A percentile compares a stretch with the other conserved stretches of the same genome.
These are phyloP conservation scores for Fusarium sp. DNA, from an alignment of 2,329 filamentous ascomycete species.

Conservation along the genomic window DNA sequence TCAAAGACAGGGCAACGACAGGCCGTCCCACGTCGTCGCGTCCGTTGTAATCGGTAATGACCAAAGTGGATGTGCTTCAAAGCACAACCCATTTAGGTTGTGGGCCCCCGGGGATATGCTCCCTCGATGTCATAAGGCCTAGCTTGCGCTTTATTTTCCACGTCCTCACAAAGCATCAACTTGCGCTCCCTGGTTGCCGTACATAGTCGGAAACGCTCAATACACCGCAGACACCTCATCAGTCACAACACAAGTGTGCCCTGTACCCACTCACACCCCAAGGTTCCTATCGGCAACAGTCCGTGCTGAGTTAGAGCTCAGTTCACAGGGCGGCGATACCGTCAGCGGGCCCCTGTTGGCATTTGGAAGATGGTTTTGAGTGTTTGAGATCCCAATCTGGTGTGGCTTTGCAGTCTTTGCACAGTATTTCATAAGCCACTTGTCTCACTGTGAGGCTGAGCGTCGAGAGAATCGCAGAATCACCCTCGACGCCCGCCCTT, in stretches of 20 bases:
- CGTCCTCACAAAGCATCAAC: neutral
- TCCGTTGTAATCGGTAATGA: too few species aligned
- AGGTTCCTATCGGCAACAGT: neutral
- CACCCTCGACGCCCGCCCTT: neutral
- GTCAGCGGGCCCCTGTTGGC: neutral
- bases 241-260: neutral
- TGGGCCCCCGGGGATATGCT: too few species aligned
- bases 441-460: too few species aligned
- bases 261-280: neutral
- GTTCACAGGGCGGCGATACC: conserved; percentile 10
- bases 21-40: too few species aligned
- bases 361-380: neutral
- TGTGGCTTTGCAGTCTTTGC: neutral
- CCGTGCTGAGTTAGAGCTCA: conserved; percentile 9
- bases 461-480: neutral
- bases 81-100: too few species aligned
- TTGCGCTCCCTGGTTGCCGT: neutral
- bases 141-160: neutral
- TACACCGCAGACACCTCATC: neutral
- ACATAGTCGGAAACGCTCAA: neutral
- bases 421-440: too few species aligned
- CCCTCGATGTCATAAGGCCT: too few species aligned
- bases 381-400: neutral
- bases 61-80: too few species aligned
- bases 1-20: neutral